Evolutionary conservation across 192 early-diverging fungal genomes (phyloP).

Genomic region (Gigaspora rosea): DNA sequence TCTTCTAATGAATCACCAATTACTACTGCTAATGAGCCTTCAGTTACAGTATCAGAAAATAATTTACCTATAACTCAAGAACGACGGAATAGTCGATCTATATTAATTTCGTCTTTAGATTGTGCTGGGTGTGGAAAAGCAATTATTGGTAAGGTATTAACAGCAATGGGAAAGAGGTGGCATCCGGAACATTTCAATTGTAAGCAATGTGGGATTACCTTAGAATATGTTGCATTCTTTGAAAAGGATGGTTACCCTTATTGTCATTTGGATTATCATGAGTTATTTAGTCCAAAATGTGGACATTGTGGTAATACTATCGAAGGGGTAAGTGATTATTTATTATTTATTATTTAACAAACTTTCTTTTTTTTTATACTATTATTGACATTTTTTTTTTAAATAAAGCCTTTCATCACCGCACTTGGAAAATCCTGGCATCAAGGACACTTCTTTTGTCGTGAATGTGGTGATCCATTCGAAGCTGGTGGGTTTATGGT

Average conservation of each 20-base stretch:
- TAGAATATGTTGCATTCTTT: slow-evolving; percentile 56
- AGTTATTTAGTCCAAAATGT: slow-evolving; percentile 55
- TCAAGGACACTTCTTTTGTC: slow-evolving; percentile 60
- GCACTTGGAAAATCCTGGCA: slow-evolving; percentile 60
- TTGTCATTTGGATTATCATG: slow-evolving; percentile 57
- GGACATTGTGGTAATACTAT: slow-evolving; percentile 60
- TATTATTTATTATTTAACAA: neutral
- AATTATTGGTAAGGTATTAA: slow-evolving; percentile 47
- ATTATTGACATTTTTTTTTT: neutral
- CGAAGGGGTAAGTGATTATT: slow-evolving; percentile 48
- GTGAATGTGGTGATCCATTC: slow-evolving; percentile 57
- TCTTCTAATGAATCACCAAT: neutral
- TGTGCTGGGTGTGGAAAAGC: slow-evolving; percentile 51
- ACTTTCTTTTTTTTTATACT: slow-evolving; percentile 1
- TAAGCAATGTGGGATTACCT: slow-evolving; percentile 39
- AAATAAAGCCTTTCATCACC: slow-evolving; percentile 23
- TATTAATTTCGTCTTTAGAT: neutral
- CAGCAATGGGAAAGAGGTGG: slow-evolving; percentile 58
- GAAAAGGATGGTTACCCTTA: slow-evolving; percentile 59
- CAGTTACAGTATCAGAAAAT: neutral
- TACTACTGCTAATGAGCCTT: neutral
- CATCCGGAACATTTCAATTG: slow-evolving; percentile 58
- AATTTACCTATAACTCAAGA: neutral
- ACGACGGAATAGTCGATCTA: neutral
- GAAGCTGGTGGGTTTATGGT: slow-evolving; percentile 54